Conservation (phyloP, 2,329 filamentous ascomycete species). For the Mycosphaerella arachidis region DNA sequence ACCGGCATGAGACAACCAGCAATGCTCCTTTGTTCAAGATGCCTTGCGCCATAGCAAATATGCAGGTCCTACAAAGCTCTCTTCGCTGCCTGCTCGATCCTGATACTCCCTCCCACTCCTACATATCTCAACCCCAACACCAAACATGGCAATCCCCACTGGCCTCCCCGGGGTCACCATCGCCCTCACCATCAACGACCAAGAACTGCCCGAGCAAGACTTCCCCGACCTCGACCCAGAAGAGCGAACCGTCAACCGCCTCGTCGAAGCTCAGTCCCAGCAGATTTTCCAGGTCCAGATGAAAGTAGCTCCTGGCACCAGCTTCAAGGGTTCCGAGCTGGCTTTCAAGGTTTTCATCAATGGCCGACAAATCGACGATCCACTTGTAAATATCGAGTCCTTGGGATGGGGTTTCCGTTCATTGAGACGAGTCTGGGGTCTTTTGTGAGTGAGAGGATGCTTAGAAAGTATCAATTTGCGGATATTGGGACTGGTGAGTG, state of each 20-base stretch:
- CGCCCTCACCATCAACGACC: slow-evolving; percentile 4
- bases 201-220: slow-evolving; percentile 8
- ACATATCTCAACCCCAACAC: not conserved
- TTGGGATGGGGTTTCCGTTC: not conserved
- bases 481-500: slow-evolving; percentile 5
- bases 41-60: not conserved
- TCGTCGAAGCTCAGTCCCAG: slow-evolving; percentile 11
- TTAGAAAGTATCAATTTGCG: slow-evolving; percentile 11
- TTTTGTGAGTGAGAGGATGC: slow-evolving; percentile 2
- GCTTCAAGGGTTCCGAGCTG: slow-evolving; percentile 4
- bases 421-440: slow-evolving; percentile 8
- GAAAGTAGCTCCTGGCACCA: not conserved
- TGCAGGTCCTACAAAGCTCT: not conserved
- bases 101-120: not conserved
- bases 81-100: not conserved
- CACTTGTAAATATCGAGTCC: not conserved
- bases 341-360: slow-evolving; percentile 12
- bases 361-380: slow-evolving; percentile 10
- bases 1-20: not conserved
- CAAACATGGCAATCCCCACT: slow-evolving; percentile 4
- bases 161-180: slow-evolving; percentile 6
- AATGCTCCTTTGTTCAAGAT: not conserved
- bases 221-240: slow-evolving; percentile 6
- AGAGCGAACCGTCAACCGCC: slow-evolving; percentile 5
- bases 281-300: slow-evolving; percentile 12